Evolutionary conservation across 2,329 filamentous ascomycete genomes (phyloP), one percentile per base, ranked within the genome.

Genomic region (Aspergillus carbonarius): DNA sequence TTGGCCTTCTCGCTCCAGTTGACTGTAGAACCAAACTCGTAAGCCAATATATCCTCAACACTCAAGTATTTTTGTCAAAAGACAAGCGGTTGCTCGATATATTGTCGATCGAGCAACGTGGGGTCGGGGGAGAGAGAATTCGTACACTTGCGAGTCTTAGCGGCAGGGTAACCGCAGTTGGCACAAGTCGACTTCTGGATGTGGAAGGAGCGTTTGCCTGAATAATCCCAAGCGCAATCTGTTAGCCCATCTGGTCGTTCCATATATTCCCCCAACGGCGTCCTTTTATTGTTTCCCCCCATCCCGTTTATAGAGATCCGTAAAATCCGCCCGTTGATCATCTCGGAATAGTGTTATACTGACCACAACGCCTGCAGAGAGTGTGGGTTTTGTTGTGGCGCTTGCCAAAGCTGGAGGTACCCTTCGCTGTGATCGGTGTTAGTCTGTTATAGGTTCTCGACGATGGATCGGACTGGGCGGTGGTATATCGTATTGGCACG

Each of bases 1-100:
- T 98, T 98, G 75, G 93, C 93, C 91, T 99, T 99, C 88, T 98
- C 93, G 81, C 91, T 88, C 95, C 95, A 99, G 91, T 99, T 97
- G 89, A 89, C 93, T 98, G 78, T 78, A 55, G 57, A 52, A 63
- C 59, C 67, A 64, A 64, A 57, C 56, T 60, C 67, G 66, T 74
- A 66, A 72, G 71, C 70, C 66, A 66, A 63, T 23, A 59, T 20
- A 55, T 51, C 39, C 51, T 47, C 12, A 47, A 30, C 23, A 47
- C 42, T 47, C 23, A 47, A 47, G 8, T n/a, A 47, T 25, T 20
- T 9, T 47, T 25, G 2, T 27, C 7, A 25, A 47, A 23, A 5
- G 23, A 47, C 20, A 15, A 17, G 4, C 20, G 20, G 25, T 17
- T 48, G 44, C 15, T 27, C 25, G 44, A 20, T 48, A 25, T 7